Evolutionary conservation across 306 rosid species (phyloP).

Genomic region (Dicorynia guianensis): DNA sequence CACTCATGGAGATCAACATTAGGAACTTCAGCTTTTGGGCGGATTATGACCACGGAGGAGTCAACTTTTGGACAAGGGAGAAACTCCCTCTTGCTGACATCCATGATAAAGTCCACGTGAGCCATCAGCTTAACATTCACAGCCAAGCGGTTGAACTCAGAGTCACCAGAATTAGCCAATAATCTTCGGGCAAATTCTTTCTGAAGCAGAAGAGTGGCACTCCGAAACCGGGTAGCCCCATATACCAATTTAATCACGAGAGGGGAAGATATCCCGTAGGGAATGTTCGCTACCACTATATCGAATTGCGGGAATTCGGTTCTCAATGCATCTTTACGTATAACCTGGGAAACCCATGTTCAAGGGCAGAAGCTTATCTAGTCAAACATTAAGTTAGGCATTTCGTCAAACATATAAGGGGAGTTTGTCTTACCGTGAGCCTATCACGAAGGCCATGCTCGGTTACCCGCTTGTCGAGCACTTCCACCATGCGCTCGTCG

Average conservation of each 20-base stretch:
- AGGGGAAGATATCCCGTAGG: conserved; percentile 85
- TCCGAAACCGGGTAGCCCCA: conserved; percentile 57
- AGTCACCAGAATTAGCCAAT: conserved; percentile 74
- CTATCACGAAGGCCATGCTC: conserved; percentile 38
- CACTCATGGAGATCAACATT: conserved; percentile 72
- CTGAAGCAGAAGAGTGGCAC: conserved; percentile 91
- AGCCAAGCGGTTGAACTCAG: conserved; percentile 81
- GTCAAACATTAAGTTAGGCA: conserved; percentile 27
- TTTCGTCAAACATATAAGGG: conserved; percentile 53
- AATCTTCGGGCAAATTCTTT: conserved; percentile 89
- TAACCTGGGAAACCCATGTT: conserved; percentile 59
- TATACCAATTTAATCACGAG: conserved; percentile 70
- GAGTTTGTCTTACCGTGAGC: conserved; percentile 54
- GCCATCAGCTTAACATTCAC: conserved; percentile 82
- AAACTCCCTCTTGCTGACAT: conserved; percentile 90
- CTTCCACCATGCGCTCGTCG: conserved; percentile 78
- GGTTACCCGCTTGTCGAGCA: conserved; percentile 66
- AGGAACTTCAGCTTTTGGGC: conserved; percentile 66
- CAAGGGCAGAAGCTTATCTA: conserved; percentile 5
- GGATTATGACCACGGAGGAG: conserved; percentile 80
- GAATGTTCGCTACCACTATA: conserved; percentile 88
- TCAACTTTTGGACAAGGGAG: conserved; percentile 86
- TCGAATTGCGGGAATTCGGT: conserved; percentile 73
- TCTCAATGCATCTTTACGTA: conserved; percentile 75
- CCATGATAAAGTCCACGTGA: conserved; percentile 75